phyloP scores from a whole-genome alignment of 2,329 filamentous ascomycete species.

The Chrysosporium queenslandicum region DNA sequence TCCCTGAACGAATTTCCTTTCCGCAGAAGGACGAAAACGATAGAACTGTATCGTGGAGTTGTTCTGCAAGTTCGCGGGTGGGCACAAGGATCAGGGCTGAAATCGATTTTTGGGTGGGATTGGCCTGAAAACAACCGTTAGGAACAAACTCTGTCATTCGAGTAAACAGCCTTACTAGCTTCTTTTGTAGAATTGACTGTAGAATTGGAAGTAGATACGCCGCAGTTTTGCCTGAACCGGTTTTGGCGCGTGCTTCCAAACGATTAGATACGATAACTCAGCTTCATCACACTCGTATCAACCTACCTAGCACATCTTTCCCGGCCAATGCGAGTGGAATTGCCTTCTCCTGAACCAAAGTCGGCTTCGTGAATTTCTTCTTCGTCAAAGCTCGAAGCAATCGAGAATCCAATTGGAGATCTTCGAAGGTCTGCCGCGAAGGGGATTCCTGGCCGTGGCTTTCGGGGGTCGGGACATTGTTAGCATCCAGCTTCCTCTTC shows the following conservation, averaged over 20 bases:
- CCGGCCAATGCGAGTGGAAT: slow-evolving; percentile 83
- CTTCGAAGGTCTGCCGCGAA: slow-evolving; percentile 53
- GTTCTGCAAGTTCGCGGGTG: slow-evolving; percentile 85
- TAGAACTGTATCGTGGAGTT: slow-evolving; percentile 71
- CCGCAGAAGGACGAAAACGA: slow-evolving; percentile 72
- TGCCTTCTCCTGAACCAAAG: slow-evolving; percentile 75
- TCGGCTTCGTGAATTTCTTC: slow-evolving; percentile 75
- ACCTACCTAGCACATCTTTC: slow-evolving; percentile 63
- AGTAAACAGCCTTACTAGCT: slow-evolving; percentile 44
- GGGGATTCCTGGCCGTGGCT: slow-evolving; percentile 21
- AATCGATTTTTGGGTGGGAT: slow-evolving; percentile 41
- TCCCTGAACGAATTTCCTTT: slow-evolving; percentile 71
- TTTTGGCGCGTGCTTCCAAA: slow-evolving; percentile 72
- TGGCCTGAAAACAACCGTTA: slow-evolving; percentile 58
- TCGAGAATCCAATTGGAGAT: slow-evolving; percentile 71
- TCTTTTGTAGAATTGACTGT: slow-evolving; percentile 69
- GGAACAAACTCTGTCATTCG: background rate
- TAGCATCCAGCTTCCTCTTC: slow-evolving; percentile 43
- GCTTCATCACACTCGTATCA: background rate
- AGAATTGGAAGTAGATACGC: slow-evolving; percentile 87
- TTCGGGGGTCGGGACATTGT: slow-evolving; percentile 37
- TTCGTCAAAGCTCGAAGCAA: slow-evolving; percentile 76
- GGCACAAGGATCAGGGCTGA: slow-evolving; percentile 84
- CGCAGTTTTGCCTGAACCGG: slow-evolving; percentile 94
- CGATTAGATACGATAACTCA: background rate